Conservation (phyloP, 2,329 filamentous ascomycete genomes). For the Chaetomiaceae sp. region DNA sequence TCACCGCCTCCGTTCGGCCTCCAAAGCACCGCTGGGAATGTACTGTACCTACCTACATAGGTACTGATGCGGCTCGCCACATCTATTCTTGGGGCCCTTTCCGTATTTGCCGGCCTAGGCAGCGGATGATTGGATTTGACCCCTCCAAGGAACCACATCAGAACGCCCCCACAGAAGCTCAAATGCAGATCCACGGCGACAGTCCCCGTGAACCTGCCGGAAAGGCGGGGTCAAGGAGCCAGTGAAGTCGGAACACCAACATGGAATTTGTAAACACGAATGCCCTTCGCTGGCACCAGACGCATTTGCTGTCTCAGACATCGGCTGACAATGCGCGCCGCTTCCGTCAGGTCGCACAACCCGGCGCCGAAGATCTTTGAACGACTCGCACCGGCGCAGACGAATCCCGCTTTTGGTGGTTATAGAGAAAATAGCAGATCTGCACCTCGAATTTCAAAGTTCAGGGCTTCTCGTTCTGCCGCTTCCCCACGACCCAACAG, state of each 20-base stretch:
- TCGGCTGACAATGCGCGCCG: neutral
- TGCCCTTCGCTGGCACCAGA: neutral
- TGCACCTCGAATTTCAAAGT: neutral
- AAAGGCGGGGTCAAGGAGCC: neutral
- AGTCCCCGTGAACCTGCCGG: neutral
- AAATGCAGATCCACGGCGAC: constrained; percentile 9
- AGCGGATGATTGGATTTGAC: constrained; percentile 1
- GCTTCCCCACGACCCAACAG: constrained; percentile 3
- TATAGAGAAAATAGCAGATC: constrained; percentile 4
- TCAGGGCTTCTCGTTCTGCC: neutral
- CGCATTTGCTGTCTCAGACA: neutral
- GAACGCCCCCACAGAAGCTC: neutral
- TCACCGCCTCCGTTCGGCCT: constrained; percentile 17
- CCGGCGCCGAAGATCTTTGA: constrained; percentile 5
- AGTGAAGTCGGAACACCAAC: too few relatives aligned
- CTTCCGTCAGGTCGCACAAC: neutral
- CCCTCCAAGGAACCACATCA: neutral
- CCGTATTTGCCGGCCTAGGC: constrained; percentile 1
- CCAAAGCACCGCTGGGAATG: neutral
- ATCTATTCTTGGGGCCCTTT: constrained; percentile 8
- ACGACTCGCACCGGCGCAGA: neutral
- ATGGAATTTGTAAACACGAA: too few relatives aligned
- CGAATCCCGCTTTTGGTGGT: constrained; percentile 1
- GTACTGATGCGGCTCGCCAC: neutral
- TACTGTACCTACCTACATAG: too few relatives aligned